Conservation (phyloP, 2,329 filamentous ascomycete species). For the Aspergillus arachidicola region DNA sequence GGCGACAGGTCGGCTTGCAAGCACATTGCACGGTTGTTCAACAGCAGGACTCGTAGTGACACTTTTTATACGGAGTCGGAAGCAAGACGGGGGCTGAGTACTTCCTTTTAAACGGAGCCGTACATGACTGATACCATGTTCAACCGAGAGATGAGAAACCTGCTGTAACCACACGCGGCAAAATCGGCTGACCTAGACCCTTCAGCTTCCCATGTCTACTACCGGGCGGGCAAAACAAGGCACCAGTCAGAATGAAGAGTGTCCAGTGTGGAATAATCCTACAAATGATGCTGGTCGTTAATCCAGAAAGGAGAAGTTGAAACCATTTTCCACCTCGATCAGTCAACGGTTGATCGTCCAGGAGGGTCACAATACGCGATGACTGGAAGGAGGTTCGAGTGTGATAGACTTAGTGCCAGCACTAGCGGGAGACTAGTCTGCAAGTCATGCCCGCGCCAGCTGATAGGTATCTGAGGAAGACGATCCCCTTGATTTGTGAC, state of each 20-base stretch:
- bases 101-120: not conserved
- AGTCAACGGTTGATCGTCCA: constrained; percentile 4
- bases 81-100: not conserved
- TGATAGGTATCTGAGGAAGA: not conserved
- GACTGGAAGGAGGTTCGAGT: constrained; percentile 10
- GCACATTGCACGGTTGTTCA: constrained; percentile 5
- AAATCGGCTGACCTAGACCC: constrained; percentile 19
- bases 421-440: constrained; percentile 10
- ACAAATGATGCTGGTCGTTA: not conserved
- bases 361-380: constrained; percentile 6
- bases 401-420: not conserved
- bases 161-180: constrained; percentile 20
- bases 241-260: not conserved
- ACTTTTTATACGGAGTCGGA: not conserved
- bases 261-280: not conserved
- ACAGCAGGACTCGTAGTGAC: not conserved
- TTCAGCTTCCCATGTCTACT: not conserved
- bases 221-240: not conserved
- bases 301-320: not conserved
- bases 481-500: constrained; percentile 2
- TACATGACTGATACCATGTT: constrained; percentile 8
- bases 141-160: constrained; percentile 7
- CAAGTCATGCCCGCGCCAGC: constrained; percentile 12
- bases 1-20: constrained; percentile 8
- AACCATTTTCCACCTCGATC: constrained; percentile 1